Conservation (phyloP, 139 green algal species). For the Chlorella sorokiniana region DNA sequence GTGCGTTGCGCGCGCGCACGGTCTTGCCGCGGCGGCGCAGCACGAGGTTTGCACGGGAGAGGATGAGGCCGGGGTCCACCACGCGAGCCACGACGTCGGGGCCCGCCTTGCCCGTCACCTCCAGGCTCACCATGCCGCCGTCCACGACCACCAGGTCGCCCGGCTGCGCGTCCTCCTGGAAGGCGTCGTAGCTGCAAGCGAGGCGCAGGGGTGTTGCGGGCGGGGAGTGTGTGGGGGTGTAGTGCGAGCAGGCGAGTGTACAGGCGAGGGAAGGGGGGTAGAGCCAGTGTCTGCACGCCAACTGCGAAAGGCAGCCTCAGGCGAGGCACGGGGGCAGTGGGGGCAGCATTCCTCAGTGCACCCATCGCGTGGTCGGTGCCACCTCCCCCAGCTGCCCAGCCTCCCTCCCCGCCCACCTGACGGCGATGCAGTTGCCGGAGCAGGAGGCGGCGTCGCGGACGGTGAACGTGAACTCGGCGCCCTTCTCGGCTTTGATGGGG, state of each 20-base stretch:
- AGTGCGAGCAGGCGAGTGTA: background rate
- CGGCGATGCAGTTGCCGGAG: constrained; percentile 41
- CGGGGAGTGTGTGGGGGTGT: background rate
- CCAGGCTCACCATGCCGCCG: constrained; percentile 86
- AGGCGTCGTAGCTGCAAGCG: constrained; percentile 79
- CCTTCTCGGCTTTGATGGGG: constrained; percentile 65
- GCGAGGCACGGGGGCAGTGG: too few species aligned
- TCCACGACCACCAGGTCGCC: constrained; percentile 86
- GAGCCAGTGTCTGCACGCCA: too few species aligned
- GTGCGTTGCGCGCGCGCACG: constrained; percentile 71
- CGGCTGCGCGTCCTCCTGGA: constrained; percentile 74
- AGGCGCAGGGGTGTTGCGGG: constrained; percentile 15
- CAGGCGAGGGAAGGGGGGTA: background rate
- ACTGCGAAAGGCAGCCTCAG: too few species aligned
- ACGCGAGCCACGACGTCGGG: constrained; percentile 70
- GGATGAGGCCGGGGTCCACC: constrained; percentile 81
- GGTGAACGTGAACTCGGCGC: constrained; percentile 66
- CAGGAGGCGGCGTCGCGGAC: constrained; percentile 55
- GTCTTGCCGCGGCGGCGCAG: constrained; percentile 66
- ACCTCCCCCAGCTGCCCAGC: background rate
- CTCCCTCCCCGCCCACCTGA: constrained; percentile 41
- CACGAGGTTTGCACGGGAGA: constrained; percentile 83
- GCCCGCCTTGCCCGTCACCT: constrained; percentile 71
- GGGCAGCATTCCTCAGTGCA: too few species aligned
- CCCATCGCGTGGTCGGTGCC: background rate